These are phyloP conservation scores for Fusarium tanahbumbuense DNA, from an alignment of 2,329 filamentous ascomycete species.

Conservation along the genomic window DNA sequence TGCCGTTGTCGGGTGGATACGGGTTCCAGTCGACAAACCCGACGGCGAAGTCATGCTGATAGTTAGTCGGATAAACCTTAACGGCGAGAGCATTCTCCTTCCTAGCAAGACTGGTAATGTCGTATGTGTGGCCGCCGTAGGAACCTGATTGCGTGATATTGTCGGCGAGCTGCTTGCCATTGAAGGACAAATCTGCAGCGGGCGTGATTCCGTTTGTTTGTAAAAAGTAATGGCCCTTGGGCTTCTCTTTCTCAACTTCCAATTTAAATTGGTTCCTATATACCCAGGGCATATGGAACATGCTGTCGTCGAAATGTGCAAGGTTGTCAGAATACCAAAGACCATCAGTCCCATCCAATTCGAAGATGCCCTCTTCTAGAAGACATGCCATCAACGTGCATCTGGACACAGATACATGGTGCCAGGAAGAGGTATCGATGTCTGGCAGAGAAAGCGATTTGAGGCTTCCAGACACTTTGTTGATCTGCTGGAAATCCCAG, in stretches of 20 bases:
- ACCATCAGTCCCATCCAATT: background rate
- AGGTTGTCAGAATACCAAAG: conserved; percentile 6
- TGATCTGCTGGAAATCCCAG: background rate
- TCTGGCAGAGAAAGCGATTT: background rate
- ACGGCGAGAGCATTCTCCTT: background rate
- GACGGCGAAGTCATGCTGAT: background rate
- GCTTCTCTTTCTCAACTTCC: accelerated
- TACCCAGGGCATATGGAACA: background rate
- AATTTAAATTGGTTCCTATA: background rate
- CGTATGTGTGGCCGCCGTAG: background rate
- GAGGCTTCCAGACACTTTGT: background rate
- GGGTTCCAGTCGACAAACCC: conserved; percentile 6
- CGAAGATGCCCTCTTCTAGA: background rate
- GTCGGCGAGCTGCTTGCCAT: background rate
- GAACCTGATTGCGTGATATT: conserved; percentile 1
- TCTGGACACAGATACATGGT: background rate
- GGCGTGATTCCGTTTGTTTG: conserved; percentile 1
- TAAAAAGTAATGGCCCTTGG: background rate
- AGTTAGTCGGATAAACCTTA: background rate
- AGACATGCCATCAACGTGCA: conserved; percentile 4
- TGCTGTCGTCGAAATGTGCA: background rate
- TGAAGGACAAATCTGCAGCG: conserved; percentile 1
- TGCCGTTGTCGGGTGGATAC: background rate
- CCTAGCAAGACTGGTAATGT: background rate
- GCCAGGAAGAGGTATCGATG: background rate